A percentile compares a stretch with the other conserved stretches of the same genome.
These are phyloP conservation scores for Mycosphaerella sp. DNA, from an alignment of 2,329 filamentous ascomycete genomes.

Conservation along the genomic window DNA sequence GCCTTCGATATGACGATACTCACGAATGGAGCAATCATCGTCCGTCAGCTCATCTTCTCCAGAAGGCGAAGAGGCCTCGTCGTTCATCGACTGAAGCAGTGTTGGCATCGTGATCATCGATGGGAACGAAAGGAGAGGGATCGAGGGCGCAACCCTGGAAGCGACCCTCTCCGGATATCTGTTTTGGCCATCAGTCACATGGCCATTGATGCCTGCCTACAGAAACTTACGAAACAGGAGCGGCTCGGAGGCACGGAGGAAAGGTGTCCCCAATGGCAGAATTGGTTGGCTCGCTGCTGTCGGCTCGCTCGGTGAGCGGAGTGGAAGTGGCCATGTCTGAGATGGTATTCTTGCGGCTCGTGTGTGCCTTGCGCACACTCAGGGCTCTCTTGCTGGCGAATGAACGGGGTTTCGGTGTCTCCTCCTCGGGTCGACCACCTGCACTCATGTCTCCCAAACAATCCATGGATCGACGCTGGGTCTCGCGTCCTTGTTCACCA, in stretches of 20 bases:
- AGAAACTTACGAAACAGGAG: not conserved
- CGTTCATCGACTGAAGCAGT: not conserved
- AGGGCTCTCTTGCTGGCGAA: not conserved
- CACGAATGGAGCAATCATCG: not conserved
- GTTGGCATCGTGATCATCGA: not conserved
- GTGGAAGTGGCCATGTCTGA: not conserved
- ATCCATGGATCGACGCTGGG: not conserved
- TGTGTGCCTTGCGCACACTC: not conserved
- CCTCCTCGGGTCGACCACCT: not conserved
- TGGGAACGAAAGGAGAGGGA: not conserved
- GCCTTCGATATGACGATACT: not conserved
- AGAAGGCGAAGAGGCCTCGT: not conserved
- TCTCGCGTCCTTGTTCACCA: not conserved
- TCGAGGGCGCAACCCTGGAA: not conserved
- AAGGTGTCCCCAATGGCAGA: not conserved
- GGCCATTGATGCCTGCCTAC: not conserved
- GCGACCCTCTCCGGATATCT: not conserved
- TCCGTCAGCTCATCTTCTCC: not conserved
- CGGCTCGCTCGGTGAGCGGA: not conserved
- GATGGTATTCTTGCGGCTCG: not conserved
- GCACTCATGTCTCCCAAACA: not conserved
- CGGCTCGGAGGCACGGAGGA: no score
- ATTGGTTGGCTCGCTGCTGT: not conserved
- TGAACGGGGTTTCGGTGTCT: not conserved
- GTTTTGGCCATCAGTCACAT: not conserved